Evolutionary conservation across 2,329 filamentous ascomycete species (phyloP).

Genomic region (Neocatenulostroma microsporum): DNA sequence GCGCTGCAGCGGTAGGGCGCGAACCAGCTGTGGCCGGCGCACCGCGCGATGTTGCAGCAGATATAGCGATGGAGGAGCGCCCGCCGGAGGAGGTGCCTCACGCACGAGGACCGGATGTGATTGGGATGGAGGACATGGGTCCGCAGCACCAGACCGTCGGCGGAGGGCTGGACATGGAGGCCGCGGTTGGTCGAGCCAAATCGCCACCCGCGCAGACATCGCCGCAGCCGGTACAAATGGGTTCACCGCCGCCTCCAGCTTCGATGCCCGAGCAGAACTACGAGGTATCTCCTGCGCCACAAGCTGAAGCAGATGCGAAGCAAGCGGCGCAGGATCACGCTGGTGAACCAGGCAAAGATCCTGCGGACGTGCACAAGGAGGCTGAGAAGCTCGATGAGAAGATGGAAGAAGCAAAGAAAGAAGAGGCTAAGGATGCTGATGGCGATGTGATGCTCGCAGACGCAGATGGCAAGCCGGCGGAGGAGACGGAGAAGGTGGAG

Average conservation of each 20-base stretch:
- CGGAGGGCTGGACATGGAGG: conserved; percentile 33
- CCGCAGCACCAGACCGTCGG: conserved; percentile 48
- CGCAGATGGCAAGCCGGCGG: conserved; percentile 18
- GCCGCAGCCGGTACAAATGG: conserved; percentile 1
- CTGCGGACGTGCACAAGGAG: conserved; percentile 13
- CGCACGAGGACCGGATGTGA: conserved; percentile 72
- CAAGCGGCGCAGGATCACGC: conserved; percentile 11
- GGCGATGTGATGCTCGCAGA: conserved; percentile 26
- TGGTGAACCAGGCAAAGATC: conserved; percentile 11
- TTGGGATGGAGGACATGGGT: conserved; percentile 81
- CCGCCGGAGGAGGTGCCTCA: conserved; percentile 58
- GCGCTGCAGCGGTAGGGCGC: conserved; percentile 19
- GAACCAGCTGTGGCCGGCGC: conserved; percentile 14
- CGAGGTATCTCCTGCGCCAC: conserved; percentile 12
- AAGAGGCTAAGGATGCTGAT: conserved; percentile 20
- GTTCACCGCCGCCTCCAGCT: conserved; percentile 1
- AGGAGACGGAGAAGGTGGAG: conserved; percentile 8
- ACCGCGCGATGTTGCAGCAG: conserved; percentile 5
- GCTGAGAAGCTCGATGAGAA: conserved; percentile 11
- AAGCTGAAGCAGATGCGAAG: conserved; percentile 10
- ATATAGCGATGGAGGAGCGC: conserved; percentile 28
- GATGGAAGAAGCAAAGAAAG: conserved; percentile 12
- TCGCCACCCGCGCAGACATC: conserved; percentile 15
- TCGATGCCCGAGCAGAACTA: conserved; percentile 4
- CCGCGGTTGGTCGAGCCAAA: conserved; percentile 31